Conservation (phyloP, 164 flowering plant species). For the Liriodendron chinense region DNA sequence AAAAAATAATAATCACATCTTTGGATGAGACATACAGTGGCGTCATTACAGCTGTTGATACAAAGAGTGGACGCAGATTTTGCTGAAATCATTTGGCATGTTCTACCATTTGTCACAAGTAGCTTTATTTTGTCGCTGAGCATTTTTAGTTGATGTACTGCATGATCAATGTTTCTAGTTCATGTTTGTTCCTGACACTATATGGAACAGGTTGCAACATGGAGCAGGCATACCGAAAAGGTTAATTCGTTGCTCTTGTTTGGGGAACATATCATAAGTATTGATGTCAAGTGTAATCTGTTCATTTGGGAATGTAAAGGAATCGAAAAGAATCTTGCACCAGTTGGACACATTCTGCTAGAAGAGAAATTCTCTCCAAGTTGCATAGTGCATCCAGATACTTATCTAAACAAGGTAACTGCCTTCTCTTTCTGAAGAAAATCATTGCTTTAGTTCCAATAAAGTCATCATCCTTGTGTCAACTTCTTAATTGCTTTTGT, state of each 20-base stretch:
- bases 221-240: constrained; percentile 83
- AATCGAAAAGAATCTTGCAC: constrained; percentile 52
- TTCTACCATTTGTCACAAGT: too few species aligned
- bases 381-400: constrained; percentile 94
- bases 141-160: not conserved
- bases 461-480: not conserved
- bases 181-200: not conserved
- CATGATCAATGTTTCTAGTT: not conserved
- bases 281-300: constrained; percentile 71
- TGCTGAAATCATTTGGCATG: too few species aligned
- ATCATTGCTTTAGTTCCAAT: not conserved
- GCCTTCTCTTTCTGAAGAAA: constrained; percentile 10
- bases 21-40: too few species aligned
- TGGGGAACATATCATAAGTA: constrained; percentile 82
- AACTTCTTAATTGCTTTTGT: not conserved
- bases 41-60: too few species aligned
- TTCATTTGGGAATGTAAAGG: constrained; percentile 91
- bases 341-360: constrained; percentile 59
- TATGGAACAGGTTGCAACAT: constrained; percentile 73
- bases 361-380: constrained; percentile 64
- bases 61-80: too few species aligned
- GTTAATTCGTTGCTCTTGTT: constrained; percentile 67
- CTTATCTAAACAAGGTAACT: constrained; percentile 89
- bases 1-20: too few species aligned
- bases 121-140: not conserved